phyloP scores from a whole-genome alignment of 2,329 filamentous ascomycete genomes.

The Phialophora verrucosa region DNA sequence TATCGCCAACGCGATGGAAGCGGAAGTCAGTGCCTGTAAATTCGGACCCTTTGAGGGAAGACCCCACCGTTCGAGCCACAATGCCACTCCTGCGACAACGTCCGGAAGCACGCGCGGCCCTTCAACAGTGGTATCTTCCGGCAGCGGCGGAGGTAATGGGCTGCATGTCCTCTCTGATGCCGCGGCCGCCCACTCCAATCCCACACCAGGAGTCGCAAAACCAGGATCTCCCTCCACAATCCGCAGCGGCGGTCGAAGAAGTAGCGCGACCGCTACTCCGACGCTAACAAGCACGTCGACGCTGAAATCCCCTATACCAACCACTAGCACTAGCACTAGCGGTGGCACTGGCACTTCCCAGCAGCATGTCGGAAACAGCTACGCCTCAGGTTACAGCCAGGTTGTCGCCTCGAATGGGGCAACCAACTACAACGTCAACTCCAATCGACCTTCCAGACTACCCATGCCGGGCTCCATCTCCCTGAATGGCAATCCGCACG shows the following conservation, averaged over 20 bases:
- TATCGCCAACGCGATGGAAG: constrained; percentile 53
- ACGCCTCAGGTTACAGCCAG: constrained; percentile 11
- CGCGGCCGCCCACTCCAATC: constrained; percentile 33
- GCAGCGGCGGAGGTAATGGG: constrained; percentile 22
- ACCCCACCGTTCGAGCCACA: background rate
- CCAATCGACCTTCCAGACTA: constrained; percentile 2
- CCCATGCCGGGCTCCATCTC: constrained; percentile 2
- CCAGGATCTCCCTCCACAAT: background rate
- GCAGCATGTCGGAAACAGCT: constrained; percentile 13
- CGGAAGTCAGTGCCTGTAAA: constrained; percentile 43
- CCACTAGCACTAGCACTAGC: background rate
- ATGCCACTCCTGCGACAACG: constrained; percentile 5
- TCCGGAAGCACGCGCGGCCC: background rate
- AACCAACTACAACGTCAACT: constrained; percentile 4
- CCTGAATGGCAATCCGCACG: background rate
- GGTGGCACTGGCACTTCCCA: background rate
- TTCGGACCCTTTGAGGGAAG: constrained; percentile 38
- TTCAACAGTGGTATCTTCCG: background rate
- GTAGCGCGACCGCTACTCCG: constrained; percentile 3
- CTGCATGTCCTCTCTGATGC: constrained; percentile 39
- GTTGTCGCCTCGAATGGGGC: constrained; percentile 1
- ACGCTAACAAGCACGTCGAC: constrained; percentile 1
- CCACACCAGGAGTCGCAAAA: background rate
- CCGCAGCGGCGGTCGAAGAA: background rate
- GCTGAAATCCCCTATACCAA: background rate